Percentiles rank a stretch among this genome's conserved stretches.
These are phyloP conservation scores for Russula earlei DNA, from an alignment of 768 basidiomycete species.

Conservation along the genomic window DNA sequence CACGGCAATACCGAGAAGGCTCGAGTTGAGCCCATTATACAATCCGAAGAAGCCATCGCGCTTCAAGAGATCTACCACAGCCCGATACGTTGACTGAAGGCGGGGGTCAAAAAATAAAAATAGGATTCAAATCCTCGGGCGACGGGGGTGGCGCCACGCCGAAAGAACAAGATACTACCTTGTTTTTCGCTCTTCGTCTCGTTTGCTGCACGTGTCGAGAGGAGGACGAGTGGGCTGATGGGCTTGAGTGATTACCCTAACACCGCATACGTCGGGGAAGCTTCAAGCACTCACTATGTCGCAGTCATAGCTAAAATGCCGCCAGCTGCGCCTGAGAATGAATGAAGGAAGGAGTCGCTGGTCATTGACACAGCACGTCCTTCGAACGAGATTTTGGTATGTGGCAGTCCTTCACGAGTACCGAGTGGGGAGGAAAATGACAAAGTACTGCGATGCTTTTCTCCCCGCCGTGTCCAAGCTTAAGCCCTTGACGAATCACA, in stretches of 20 bases:
- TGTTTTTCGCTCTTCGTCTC: conserved; percentile 69
- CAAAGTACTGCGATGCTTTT: no score
- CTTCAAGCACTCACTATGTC: conserved; percentile 53
- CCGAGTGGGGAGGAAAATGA: not conserved
- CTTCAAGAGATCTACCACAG: conserved; percentile 65
- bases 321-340: conserved; percentile 81
- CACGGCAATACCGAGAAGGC: conserved; percentile 81
- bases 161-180: conserved; percentile 42
- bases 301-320: conserved; percentile 88
- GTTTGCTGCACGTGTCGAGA: conserved; percentile 90
- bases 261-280: conserved; percentile 1
- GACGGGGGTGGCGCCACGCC: not conserved
- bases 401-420: not conserved
- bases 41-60: conserved; percentile 78
- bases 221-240: conserved; percentile 84
- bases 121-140: conserved; percentile 1
- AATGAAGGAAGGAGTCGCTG: conserved; percentile 73
- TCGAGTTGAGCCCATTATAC: conserved; percentile 80
- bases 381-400: not conserved
- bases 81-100: conserved; percentile 51
- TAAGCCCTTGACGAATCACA: no score
- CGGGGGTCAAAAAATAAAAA: not conserved
- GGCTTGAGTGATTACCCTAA: not conserved
- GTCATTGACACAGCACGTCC: conserved; percentile 20
- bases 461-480: no score